Base-by-base conservation (phyloP, 2,329 filamentous ascomycete species). In the Leptographium radiaticola region DNA sequence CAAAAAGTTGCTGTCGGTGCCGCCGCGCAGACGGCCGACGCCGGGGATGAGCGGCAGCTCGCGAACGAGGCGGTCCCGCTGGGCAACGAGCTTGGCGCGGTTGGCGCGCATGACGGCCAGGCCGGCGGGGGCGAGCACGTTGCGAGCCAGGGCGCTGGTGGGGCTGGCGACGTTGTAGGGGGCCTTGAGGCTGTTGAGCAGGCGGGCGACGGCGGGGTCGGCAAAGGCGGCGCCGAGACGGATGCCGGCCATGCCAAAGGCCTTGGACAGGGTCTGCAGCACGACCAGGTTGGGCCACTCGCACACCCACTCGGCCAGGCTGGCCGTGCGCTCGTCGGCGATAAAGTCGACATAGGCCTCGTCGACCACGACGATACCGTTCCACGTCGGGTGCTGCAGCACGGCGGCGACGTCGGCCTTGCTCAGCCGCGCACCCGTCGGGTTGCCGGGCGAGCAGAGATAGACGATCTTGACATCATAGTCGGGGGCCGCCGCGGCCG, bases 231-330 rank as follows among this genome's bases (percentile, higher is more conserved):
- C 87, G 48, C 93, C 93, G 1, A 98, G 76, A 16, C 93, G 79
- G 65, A 98, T 95, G 51, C 91, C 93, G 5, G 93, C 93, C 64
- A 98, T 79, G 33, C 93, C 93, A 65, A 98, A 98, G 0, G 89
- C 93, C 69, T 98, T 98, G 63, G 87, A 95, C n/a, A 97, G 77
- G 1, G 93, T 98, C 74, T 98, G 93, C 87, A 97, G 89, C 55
- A 98, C 90, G 18, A 96, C 89, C 31, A 98, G 75, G 68, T 98
- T 98, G 51, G 91, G 90, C 81, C 87, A 94, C 64, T 95, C 89
- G 39, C 79, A 75, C 1, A 95, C 90, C 85, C 88, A 95, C 69
- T 95, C 87, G 31, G 93, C 91, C 31, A 97, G 77, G 60, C 87
- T 94, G 44, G 87, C 77, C 31, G 80, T 13, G 30, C 13, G n/a